Base-by-base conservation (phyloP, 768 basidiomycete species). In the Lactarius deliciosus region DNA sequence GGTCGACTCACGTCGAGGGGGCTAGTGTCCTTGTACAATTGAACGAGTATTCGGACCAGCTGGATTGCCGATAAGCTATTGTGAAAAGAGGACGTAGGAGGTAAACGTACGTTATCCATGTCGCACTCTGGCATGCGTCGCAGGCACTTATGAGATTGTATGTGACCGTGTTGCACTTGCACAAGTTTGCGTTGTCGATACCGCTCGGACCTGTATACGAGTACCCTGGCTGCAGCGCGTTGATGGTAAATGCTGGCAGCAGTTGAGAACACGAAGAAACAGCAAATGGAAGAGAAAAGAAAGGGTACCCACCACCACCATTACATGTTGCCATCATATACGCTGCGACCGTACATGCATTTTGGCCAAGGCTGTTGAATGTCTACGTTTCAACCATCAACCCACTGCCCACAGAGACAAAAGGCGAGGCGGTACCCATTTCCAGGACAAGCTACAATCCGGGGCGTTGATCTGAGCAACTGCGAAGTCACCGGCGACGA, bases 131-230 rank as follows among this genome's bases (percentile, higher is more conserved):
- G 28, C 66, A 68, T 10, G 62, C 66, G 9, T 60, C 66, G 20
- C 66, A 68, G 28, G 66, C 66, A 20, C 66, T 68, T 16, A 68
- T 15, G 34, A 68, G 66, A 5, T 45, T 58, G 57, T 68, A 68
- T 7, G 30, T 9, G 8, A 68, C n/a, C 1, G 66, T 64, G 58
- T 40, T 68, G n/a, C 66, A 68, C 53, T 64, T 64, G 66, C 66
- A 68, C 58, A 64, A 3, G 36, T 68, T 47, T 13, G 16, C 1
- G n/a, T 38, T 6, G 15, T 64, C 62, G 34, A 16, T 0, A 41
- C 15, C 41, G 6, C 38, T 15, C 0, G 38, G 38, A 15, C 38
- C 38, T 6, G 38, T 40, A 40, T 40, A 40, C 38, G 38, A 40
- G 38, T 15, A 40, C 13, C 38, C 38, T 40, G 38, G 38, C 38